Conservation (phyloP, 331 rosid species). For the Pyracantha coccinea region DNA sequence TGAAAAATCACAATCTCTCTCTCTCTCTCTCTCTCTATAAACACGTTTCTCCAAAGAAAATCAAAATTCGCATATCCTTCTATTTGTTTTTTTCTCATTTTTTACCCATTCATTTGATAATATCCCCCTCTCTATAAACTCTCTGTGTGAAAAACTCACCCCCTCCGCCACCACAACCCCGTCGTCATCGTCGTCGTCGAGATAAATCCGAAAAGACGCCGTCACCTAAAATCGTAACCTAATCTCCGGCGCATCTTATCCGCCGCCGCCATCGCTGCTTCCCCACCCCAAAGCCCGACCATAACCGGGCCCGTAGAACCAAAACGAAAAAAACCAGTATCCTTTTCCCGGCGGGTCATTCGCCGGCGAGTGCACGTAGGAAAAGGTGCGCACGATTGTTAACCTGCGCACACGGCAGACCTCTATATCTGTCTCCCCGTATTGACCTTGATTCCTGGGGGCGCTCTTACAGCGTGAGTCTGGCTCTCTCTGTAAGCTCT, state of each 20-base stretch:
- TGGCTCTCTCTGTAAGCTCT: constrained; percentile 11
- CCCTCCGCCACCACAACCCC: not conserved
- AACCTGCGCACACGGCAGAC: constrained; percentile 21
- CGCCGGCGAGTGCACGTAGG: constrained; percentile 40
- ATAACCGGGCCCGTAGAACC: constrained; percentile 10
- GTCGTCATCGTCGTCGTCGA: constrained; percentile 22
- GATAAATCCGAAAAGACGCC: constrained; percentile 58
- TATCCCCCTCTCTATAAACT: not conserved
- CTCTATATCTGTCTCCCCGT: not conserved
- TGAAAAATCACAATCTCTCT: not conserved
- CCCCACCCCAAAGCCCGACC: constrained; percentile 8
- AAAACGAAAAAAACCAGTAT: not conserved
- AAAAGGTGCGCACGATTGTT: constrained; percentile 40
- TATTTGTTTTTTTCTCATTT: not conserved
- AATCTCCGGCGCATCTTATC: constrained; percentile 32
- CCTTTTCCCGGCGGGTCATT: constrained; percentile 33
- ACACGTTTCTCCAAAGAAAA: constrained; percentile 33
- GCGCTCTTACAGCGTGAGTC: constrained; percentile 27
- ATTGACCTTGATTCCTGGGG: constrained; percentile 16
- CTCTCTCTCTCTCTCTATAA: not conserved
- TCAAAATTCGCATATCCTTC: constrained; percentile 6
- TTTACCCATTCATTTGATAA: not conserved
- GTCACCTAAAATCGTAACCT: constrained; percentile 38
- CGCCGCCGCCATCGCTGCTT: constrained; percentile 16
- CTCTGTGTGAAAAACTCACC: constrained; percentile 2